These are phyloP conservation scores for Globisporangium emineosum DNA, from an alignment of 352 stramenopile species.

Conservation along the genomic window DNA sequence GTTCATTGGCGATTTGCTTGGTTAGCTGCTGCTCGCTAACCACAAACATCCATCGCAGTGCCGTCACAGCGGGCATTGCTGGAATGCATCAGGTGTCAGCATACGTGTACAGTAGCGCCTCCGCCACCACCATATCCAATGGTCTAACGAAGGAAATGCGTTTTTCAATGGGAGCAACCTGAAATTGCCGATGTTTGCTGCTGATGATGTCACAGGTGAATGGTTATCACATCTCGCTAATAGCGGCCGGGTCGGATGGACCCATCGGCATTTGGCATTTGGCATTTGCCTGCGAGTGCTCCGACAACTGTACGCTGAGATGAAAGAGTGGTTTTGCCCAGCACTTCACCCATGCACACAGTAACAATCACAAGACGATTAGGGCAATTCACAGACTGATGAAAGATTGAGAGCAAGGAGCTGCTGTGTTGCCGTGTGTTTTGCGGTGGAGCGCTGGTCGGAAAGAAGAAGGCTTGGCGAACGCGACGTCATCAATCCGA, in stretches of 20 bases:
- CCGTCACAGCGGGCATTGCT: background rate
- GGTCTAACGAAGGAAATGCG: background rate
- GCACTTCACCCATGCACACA: too few species aligned
- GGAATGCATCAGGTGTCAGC: background rate
- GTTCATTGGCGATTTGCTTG: background rate
- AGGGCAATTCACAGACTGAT: background rate
- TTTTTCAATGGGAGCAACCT: background rate
- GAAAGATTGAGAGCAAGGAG: background rate
- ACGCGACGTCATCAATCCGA: background rate
- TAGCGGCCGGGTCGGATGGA: background rate
- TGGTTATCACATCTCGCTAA: background rate
- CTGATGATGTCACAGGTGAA: background rate
- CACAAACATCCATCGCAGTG: background rate
- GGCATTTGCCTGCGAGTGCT: background rate
- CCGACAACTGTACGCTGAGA: background rate
- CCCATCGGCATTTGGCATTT: background rate
- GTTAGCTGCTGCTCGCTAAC: background rate
- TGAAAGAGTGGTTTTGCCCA: background rate
- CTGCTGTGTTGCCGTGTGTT: too few species aligned
- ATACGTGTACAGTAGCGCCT: background rate
- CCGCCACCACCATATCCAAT: background rate
- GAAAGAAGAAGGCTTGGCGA: background rate
- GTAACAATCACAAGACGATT: too few species aligned
- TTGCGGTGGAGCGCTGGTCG: background rate
- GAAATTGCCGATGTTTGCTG: background rate